These are phyloP conservation scores for Aegilops umbellulata DNA, from an alignment of 176 grass and related monocot genomes.

Conservation along the genomic window DNA sequence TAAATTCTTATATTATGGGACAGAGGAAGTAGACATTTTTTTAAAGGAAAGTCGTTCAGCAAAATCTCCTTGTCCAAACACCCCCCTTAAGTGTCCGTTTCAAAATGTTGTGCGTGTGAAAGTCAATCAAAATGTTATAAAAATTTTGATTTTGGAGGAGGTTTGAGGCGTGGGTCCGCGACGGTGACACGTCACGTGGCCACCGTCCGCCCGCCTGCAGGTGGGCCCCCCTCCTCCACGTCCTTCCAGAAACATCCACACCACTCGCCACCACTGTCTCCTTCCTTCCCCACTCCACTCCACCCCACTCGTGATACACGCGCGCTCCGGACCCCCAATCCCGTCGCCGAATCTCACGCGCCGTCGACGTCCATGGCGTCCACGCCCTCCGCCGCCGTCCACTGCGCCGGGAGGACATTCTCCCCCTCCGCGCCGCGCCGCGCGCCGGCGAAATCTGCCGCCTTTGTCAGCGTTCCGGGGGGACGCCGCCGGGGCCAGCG, in stretches of 20 bases:
- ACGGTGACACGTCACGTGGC: no score
- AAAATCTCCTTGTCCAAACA: no score
- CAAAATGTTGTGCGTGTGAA: no score
- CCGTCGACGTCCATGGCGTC: constrained; percentile 2
- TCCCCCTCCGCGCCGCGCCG: not conserved
- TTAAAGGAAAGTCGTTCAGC: no score
- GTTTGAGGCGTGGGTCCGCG: no score
- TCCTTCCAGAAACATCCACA: not conserved
- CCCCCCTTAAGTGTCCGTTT: no score
- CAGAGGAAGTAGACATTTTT: no score
- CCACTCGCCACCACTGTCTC: not conserved
- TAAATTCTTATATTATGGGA: no score
- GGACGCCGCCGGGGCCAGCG: not conserved
- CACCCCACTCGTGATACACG: not conserved
- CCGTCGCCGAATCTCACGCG: not conserved
- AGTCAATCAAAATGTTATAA: no score
- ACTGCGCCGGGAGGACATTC: not conserved
- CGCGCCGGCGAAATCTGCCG: not conserved
- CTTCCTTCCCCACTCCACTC: not conserved
- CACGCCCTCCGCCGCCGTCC: not conserved
- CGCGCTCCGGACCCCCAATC: not conserved
- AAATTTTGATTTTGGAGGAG: no score
- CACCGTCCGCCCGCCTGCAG: not conserved
- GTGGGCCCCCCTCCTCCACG: not conserved
- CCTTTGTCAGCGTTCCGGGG: not conserved